A percentile compares a stretch with the other conserved stretches of the same genome.
Evolutionary conservation across 371 early-diverging fungal genomes (phyloP).

Genomic region (Catenaria anguillulae): DNA sequence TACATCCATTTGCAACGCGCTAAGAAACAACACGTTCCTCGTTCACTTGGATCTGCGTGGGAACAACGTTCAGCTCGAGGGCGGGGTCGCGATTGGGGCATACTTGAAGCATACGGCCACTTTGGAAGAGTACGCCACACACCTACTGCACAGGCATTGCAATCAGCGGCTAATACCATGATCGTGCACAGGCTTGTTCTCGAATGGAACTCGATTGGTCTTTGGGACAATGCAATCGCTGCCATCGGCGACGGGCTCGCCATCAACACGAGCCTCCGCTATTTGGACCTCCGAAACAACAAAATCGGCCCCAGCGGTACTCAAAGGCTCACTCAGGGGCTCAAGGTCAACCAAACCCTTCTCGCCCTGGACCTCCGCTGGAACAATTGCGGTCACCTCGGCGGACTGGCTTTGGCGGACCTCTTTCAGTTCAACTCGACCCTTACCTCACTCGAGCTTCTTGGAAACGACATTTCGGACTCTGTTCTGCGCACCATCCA

Average conservation of each 20-base stretch:
- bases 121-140: constrained; percentile 21
- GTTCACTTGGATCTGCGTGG: constrained; percentile 22
- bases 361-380: constrained; percentile 28
- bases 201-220: constrained; percentile 41
- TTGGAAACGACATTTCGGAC: constrained; percentile 35
- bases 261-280: constrained; percentile 23
- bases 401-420: constrained; percentile 28
- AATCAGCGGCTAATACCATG: too few relatives aligned
- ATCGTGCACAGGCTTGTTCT: constrained; percentile 21
- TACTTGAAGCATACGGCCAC: constrained; percentile 27
- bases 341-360: constrained; percentile 26
- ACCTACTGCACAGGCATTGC: too few relatives aligned
- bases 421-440: constrained; percentile 25
- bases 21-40: constrained; percentile 24
- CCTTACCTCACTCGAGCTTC: constrained; percentile 19
- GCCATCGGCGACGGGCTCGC: constrained; percentile 29
- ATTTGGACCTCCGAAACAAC: constrained; percentile 37
- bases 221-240: constrained; percentile 31
- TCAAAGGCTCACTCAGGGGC: constrained; percentile 17
- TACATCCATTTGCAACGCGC: constrained; percentile 18
- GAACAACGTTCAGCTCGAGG: constrained; percentile 34
- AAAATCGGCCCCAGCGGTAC: constrained; percentile 27
- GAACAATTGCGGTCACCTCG: constrained; percentile 32
- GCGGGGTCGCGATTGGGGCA: constrained; percentile 29
- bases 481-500: background rate